phyloP scores from a whole-genome alignment of 306 rosid species.

The Lablab purpureus region DNA sequence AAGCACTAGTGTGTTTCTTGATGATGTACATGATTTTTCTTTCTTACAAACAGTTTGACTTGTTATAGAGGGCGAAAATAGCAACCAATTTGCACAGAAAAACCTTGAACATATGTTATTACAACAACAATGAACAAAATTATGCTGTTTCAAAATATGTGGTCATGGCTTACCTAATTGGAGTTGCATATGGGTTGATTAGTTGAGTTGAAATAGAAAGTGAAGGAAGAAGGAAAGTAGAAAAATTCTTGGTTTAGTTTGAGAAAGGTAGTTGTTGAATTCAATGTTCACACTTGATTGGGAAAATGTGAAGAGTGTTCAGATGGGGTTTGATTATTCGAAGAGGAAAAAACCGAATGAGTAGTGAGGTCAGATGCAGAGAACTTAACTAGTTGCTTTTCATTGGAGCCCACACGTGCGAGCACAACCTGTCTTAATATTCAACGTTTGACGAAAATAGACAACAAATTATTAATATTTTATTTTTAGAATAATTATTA shows the following conservation, averaged over 20 bases:
- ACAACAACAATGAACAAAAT: background rate
- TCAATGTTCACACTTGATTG: conserved; percentile 20
- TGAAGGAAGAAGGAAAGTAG: background rate
- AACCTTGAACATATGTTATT: too few species aligned
- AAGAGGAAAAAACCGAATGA: background rate
- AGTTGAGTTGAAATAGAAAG: background rate
- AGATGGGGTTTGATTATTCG: background rate
- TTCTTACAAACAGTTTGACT: too few species aligned
- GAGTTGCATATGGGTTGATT: background rate
- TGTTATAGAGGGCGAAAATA: too few species aligned
- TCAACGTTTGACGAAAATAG: background rate
- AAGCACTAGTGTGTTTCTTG: too few species aligned
- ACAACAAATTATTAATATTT: background rate
- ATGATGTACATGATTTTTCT: too few species aligned
- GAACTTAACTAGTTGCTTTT: background rate
- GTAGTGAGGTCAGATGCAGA: conserved; percentile 37
- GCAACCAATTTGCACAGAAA: too few species aligned
- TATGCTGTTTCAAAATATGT: background rate
- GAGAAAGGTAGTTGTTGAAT: background rate
- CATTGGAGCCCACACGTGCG: background rate
- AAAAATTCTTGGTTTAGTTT: background rate
- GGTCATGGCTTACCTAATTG: background rate
- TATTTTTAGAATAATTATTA: too few species aligned
- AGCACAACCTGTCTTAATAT: background rate
- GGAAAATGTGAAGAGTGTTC: background rate